Evolutionary conservation across 176 grass and related monocot species (phyloP).

Genomic region (Thalia dealbata): DNA sequence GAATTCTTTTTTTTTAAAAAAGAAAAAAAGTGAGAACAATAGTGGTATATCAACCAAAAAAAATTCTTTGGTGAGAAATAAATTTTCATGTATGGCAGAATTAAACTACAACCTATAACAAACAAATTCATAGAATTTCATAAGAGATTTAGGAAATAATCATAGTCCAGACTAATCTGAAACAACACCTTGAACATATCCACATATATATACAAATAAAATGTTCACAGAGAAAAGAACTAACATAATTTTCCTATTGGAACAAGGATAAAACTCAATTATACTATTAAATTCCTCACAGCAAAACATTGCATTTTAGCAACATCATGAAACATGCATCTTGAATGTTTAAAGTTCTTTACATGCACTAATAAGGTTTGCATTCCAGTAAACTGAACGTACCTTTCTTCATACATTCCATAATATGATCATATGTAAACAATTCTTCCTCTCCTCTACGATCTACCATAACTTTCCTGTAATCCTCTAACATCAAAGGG

Average conservation of each 20-base stretch:
- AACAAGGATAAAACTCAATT: not conserved
- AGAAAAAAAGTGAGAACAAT: not conserved
- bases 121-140: no score
- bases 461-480: constrained; percentile 70
- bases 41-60: not conserved
- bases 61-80: not conserved
- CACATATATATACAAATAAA: not conserved
- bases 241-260: not conserved
- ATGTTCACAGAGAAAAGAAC: not conserved
- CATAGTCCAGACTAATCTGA: not conserved
- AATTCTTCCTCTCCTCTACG: constrained; percentile 67
- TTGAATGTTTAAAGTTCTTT: not conserved
- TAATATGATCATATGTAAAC: constrained; percentile 67
- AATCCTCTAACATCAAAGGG: constrained; percentile 93
- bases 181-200: not conserved
- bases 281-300: not conserved
- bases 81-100: not conserved
- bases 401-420: constrained; percentile 85
- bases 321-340: not conserved
- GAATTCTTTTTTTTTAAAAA: not conserved
- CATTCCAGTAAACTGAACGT: constrained; percentile 9
- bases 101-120: not conserved
- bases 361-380: not conserved
- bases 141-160: no score
- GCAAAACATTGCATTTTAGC: not conserved